phyloP scores from a whole-genome alignment of 768 basidiomycete genomes.

The Amylocystis lapponica region DNA sequence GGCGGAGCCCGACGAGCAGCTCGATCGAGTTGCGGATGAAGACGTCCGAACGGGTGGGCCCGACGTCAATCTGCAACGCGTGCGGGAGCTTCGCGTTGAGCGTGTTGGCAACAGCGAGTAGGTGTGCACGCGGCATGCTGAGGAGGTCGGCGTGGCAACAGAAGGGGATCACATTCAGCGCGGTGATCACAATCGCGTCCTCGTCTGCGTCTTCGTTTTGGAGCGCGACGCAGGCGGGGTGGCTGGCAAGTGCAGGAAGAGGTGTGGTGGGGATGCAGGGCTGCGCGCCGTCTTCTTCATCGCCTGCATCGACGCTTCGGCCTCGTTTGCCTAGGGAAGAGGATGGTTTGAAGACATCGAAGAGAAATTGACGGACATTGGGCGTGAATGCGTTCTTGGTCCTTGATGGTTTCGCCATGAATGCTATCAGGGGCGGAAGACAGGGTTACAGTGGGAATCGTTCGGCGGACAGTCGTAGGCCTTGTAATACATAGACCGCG shows the following conservation, averaged over 20 bases:
- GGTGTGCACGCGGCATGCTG: slow-evolving; percentile 50
- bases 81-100: slow-evolving; percentile 55
- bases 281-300: slow-evolving; percentile 6
- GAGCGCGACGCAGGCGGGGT: slow-evolving; percentile 41
- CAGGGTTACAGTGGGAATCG: not conserved
- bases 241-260: not conserved
- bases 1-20: slow-evolving; percentile 50
- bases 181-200: slow-evolving; percentile 58
- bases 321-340: slow-evolving; percentile 23
- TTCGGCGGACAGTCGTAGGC: not conserved
- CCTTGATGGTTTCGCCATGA: slow-evolving; percentile 8
- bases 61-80: slow-evolving; percentile 42
- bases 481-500: not conserved
- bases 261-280: not conserved
- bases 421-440: not conserved
- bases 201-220: slow-evolving; percentile 50
- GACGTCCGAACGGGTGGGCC: slow-evolving; percentile 31
- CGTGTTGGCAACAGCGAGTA: slow-evolving; percentile 44
- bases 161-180: slow-evolving; percentile 54
- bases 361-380: slow-evolving; percentile 34
- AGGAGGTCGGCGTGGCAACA: slow-evolving; percentile 72
- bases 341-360: slow-evolving; percentile 31
- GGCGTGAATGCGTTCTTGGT: slow-evolving; percentile 24
- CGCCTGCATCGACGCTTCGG: no score
- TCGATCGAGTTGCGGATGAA: slow-evolving; percentile 54